phyloP scores from a whole-genome alignment of 768 basidiomycete genomes.

The Pleurotus giganteus region DNA sequence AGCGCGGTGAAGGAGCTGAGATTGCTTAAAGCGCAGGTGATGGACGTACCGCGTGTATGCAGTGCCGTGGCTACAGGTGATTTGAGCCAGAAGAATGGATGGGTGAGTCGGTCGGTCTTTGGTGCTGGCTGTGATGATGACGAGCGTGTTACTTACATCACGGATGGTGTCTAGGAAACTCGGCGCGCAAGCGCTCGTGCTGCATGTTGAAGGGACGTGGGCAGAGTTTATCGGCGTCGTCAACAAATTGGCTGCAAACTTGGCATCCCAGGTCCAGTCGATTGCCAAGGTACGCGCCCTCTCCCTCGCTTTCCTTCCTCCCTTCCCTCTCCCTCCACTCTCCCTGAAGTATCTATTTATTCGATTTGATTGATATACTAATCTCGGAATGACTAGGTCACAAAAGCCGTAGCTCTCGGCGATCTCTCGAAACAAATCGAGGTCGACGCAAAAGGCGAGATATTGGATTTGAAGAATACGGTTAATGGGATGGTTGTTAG shows the following conservation, averaged over 20 bases:
- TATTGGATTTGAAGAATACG: no score
- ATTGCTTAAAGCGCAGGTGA: constrained; percentile 64
- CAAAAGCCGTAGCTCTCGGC: constrained; percentile 92
- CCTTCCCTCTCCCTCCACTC: not conserved
- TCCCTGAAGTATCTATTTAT: no score
- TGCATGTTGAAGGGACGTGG: constrained; percentile 89
- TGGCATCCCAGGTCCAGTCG: constrained; percentile 82
- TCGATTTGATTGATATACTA: constrained; percentile 22
- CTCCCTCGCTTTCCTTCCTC: not conserved
- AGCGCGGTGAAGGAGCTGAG: constrained; percentile 67
- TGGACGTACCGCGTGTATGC: constrained; percentile 68
- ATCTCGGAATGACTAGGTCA: constrained; percentile 68
- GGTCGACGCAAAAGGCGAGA: constrained; percentile 46
- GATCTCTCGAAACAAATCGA: constrained; percentile 89
- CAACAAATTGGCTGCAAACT: constrained; percentile 75
- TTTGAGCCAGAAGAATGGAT: constrained; percentile 67
- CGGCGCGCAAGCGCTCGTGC: constrained; percentile 80
- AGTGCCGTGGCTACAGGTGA: constrained; percentile 70
- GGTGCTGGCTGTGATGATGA: not conserved
- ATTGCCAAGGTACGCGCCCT: constrained; percentile 48
- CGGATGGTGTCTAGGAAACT: constrained; percentile 81
- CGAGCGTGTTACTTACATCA: constrained; percentile 37
- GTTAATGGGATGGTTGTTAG: no score
- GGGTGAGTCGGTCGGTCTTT: constrained; percentile 50
- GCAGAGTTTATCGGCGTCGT: constrained; percentile 78